phyloP scores from a whole-genome alignment of 1,284 basidiomycete genomes.

The Irpex sp. region DNA sequence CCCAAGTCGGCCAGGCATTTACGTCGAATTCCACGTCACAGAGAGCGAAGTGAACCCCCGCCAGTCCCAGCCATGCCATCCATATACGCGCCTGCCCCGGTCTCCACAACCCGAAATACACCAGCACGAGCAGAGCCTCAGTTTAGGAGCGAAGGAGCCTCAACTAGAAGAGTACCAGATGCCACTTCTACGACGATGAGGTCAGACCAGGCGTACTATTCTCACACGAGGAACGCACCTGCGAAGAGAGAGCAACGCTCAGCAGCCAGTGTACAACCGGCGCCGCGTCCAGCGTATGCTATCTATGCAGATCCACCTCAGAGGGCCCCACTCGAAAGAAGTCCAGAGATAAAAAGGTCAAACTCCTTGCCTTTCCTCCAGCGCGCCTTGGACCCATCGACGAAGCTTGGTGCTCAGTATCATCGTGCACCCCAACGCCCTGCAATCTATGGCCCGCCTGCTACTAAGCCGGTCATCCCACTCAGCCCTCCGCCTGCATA shows the following conservation, averaged over 20 bases:
- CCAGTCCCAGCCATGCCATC: background rate
- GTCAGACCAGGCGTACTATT: too few relatives aligned
- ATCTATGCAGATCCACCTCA: background rate
- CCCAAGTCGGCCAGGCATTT: background rate
- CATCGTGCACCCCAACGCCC: background rate
- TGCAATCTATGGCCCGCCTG: background rate
- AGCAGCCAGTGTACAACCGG: background rate
- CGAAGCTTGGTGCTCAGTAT: background rate
- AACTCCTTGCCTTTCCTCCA: background rate
- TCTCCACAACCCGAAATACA: background rate
- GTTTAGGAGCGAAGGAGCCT: background rate
- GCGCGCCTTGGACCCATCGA: background rate
- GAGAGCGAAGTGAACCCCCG: background rate
- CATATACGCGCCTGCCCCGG: background rate
- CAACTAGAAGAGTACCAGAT: too few relatives aligned
- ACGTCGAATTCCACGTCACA: background rate
- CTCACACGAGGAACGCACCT: too few relatives aligned
- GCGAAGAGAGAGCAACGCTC: too few relatives aligned
- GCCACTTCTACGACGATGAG: too few relatives aligned
- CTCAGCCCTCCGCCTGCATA: background rate
- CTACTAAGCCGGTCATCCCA: background rate
- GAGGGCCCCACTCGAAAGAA: background rate
- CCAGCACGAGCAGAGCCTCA: background rate
- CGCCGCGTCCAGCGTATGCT: background rate
- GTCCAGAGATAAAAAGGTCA: background rate